Conservation (phyloP, 352 stramenopile species). For the Phytopythium cucurbitacearum region DNA sequence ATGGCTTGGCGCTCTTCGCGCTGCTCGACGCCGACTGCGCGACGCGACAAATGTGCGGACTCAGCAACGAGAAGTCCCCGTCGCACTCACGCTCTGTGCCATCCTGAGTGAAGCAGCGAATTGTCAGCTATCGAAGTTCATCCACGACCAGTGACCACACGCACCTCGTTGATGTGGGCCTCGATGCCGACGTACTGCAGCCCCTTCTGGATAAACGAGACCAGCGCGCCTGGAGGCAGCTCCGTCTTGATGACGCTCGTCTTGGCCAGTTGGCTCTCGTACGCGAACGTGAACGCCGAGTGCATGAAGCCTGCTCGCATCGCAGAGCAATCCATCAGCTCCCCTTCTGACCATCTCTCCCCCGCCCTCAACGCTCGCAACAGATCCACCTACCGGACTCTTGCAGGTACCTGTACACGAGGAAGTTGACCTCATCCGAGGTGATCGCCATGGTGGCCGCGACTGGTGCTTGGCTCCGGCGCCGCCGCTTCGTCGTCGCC, state of each 20-base stretch:
- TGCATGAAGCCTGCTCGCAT: slow-evolving; percentile 89
- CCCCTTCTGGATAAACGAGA: slow-evolving; percentile 98
- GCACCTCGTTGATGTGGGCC: slow-evolving; percentile 85
- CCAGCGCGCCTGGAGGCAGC: slow-evolving; percentile 94
- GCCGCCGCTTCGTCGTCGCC: not conserved
- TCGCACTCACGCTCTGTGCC: slow-evolving; percentile 83
- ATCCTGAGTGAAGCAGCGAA: slow-evolving; percentile 39
- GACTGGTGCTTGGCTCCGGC: not conserved
- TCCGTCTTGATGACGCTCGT: slow-evolving; percentile 90
- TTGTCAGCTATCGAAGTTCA: not conserved
- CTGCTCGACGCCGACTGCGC: slow-evolving; percentile 73
- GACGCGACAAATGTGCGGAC: slow-evolving; percentile 87
- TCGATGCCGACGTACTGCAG: slow-evolving; percentile 94
- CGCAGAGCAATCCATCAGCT: not conserved
- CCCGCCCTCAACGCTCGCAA: not conserved
- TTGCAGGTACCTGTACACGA: slow-evolving; percentile 97
- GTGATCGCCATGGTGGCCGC: slow-evolving; percentile 78
- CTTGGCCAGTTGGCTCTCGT: slow-evolving; percentile 96
- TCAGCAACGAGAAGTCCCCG: slow-evolving; percentile 90
- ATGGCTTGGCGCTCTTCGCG: slow-evolving; percentile 49
- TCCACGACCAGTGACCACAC: not conserved
- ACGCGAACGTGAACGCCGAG: slow-evolving; percentile 97
- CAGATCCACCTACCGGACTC: slow-evolving; percentile 80
- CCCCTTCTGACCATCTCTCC: not conserved
- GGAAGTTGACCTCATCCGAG: slow-evolving; percentile 97